Base-by-base conservation (phyloP, 805 yeast species). In the Hanseniaspora singularis region DNA sequence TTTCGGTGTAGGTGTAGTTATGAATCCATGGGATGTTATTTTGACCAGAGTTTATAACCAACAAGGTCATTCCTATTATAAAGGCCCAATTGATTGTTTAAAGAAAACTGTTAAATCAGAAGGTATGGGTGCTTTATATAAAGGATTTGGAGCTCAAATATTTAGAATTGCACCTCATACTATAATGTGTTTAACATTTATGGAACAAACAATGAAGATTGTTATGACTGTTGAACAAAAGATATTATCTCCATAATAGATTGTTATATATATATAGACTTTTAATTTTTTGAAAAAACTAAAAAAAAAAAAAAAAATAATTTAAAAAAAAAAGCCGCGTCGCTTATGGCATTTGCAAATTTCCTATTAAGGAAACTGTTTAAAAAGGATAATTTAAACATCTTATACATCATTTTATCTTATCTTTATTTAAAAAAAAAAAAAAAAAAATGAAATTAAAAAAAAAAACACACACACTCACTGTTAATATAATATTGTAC, bases 11-110 rank as follows among this genome's bases (percentile, higher is more conserved):
- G 88, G 94, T 43, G 69, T 88, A 18, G 95, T 85, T 27, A 89
- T 92, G 96, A 92, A 88, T 62, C 97, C 98, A 14, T 87, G 95
- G 76, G 98, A 92, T 64, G 97, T 92, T 38, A 73, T 92, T 44
- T 69, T 92, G 65, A 92, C 98, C 1, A 76, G 98, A 67, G 81
- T 92, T 62, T 92, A 89, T 66, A 92, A 92, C 64, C 97, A 92
- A 63, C 83, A 80, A 64, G 95, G 95, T 40, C 40, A 43, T 12
- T 73, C 83, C 57, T 72, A 82, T 45, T 92, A 92, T 65, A 71
- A 68, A 43, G 95, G 94, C 9, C 94, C 95, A 1, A 54, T 87
- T 20, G 98, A 92, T 64, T 92, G 98, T 69, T 68, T 88, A 47
- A 57, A 76, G 47, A 89, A 92, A 64, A 88, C 96, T 0, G 73